Evolutionary conservation across 805 yeast genomes (phyloP), one percentile per base, ranked within the genome.

Genomic region (Peterozyma xylosa): DNA sequence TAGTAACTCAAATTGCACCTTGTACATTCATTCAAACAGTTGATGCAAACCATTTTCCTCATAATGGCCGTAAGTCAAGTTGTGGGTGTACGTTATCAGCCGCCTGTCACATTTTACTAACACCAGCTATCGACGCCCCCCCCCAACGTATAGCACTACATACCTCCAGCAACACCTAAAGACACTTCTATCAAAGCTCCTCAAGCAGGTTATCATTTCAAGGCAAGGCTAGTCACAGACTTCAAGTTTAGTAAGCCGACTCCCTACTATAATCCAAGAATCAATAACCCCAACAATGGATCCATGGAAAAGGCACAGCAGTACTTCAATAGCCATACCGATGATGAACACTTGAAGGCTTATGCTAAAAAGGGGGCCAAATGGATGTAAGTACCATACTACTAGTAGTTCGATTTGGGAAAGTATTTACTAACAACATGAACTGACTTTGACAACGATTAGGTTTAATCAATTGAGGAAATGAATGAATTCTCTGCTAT

Each of bases 201-300:
- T 14, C 48, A 45, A 38, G 34, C 39, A 16, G 48, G 48, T 16
- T 38, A 46, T 15, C 27, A 21, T 21, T 21, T 21, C 27, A 21
- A 21, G 4, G 7, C 27, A 4, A 21, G 7, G 7, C 35, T 38
- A 9, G 16, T 33, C 14, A 11, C 41, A 16, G 30, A 11, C 9
- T 13, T n/a, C 5, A 41, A 35, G 21, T 43, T 38, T 29, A 32
- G 33, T 11, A 33, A 39, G 13, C 35, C 40, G 11, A 36, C 35
- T 29, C 46, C 46, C 10, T 43, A 35, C 34, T 43, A 15, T 35
- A 43, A 43, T 18, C 16, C 11, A 9, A 18, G 21, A 33, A 30
- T 43, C 7, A 15, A 35, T 4, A 43, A 43, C 18, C 46, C 42
- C 1, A 27, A 27, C n/a, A 43, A 43, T 21, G 39, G 30, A 69